phyloP scores from a whole-genome alignment of 305 asterid species.

The Fraxinus velutina region DNA sequence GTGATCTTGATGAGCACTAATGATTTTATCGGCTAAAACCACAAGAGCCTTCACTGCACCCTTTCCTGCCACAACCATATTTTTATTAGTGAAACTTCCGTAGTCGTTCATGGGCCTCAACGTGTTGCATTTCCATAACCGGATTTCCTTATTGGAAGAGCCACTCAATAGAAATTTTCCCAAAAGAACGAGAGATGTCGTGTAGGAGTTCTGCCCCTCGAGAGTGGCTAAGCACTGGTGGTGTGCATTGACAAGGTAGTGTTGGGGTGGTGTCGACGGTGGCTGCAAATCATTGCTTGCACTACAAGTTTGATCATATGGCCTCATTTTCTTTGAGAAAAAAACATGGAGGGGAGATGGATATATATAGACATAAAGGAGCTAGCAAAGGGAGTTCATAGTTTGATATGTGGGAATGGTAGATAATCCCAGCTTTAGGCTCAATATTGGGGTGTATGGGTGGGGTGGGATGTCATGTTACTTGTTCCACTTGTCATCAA shows the following conservation, averaged over 20 bases:
- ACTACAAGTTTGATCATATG: constrained; percentile 40
- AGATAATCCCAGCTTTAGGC: not conserved
- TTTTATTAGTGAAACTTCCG: constrained; percentile 19
- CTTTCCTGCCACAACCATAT: constrained; percentile 41
- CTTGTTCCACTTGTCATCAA: constrained; percentile 13
- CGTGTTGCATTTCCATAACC: constrained; percentile 26
- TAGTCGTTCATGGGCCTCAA: constrained; percentile 4
- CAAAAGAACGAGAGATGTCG: constrained; percentile 53
- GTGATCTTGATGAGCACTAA: constrained; percentile 81
- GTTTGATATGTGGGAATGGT: not conserved
- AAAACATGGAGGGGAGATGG: not conserved
- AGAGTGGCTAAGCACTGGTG: constrained; percentile 57
- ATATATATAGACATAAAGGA: not conserved
- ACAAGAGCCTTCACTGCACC: constrained; percentile 66
- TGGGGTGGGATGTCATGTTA: constrained; percentile 5
- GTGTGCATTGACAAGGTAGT: constrained; percentile 24
- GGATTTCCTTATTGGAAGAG: constrained; percentile 54
- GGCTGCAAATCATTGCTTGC: constrained; percentile 33
- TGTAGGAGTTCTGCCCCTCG: constrained; percentile 46
- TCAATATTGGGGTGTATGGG: not conserved
- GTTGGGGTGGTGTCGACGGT: not conserved
- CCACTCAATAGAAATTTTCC: constrained; percentile 55
- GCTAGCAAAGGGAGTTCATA: not conserved
- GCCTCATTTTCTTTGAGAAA: constrained; percentile 33
- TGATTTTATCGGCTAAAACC: constrained; percentile 42